Evolutionary conservation across 2,329 filamentous ascomycete genomes (phyloP).

Genomic region (Cordyceps fumosorosea): DNA sequence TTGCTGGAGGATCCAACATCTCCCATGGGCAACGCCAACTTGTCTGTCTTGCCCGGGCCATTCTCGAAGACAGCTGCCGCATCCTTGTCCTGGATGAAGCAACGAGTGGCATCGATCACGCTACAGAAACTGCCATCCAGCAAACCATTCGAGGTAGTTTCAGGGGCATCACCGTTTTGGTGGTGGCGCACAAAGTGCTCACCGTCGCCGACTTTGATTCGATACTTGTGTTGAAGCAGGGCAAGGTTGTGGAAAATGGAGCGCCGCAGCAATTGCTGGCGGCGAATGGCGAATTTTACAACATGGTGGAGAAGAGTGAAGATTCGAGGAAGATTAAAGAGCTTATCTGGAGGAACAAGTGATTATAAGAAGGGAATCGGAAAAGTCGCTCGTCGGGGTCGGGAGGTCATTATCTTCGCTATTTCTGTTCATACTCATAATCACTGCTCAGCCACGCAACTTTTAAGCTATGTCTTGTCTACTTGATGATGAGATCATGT

Average conservation of each 20-base stretch:
- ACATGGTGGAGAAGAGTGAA: constrained; percentile 31
- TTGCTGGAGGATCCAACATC: constrained; percentile 60
- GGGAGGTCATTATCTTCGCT: too few species aligned
- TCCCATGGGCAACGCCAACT: constrained; percentile 65
- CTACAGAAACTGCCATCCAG: constrained; percentile 63
- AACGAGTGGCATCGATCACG: constrained; percentile 63
- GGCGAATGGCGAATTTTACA: constrained; percentile 42
- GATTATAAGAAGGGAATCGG: neutral
- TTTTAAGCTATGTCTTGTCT: too few species aligned
- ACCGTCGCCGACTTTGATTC: constrained; percentile 65
- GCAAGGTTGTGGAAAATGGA: constrained; percentile 56
- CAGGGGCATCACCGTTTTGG: constrained; percentile 54
- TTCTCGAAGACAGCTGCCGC: constrained; percentile 5
- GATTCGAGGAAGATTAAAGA: neutral
- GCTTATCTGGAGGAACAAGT: neutral
- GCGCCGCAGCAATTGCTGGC: constrained; percentile 49
- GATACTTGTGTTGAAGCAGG: constrained; percentile 59
- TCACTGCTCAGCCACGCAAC: too few species aligned
- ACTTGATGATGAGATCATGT: too few species aligned
- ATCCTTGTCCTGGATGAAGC: constrained; percentile 51
- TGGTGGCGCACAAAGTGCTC: constrained; percentile 62
- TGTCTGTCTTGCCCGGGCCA: constrained; percentile 59
- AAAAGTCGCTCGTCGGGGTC: too few species aligned
- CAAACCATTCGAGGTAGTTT: constrained; percentile 60
- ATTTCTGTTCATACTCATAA: too few species aligned